Evolutionary conservation across 345 rosid genomes (phyloP), one percentile per base, ranked within the genome.

Genomic region (Boechera stricta): DNA sequence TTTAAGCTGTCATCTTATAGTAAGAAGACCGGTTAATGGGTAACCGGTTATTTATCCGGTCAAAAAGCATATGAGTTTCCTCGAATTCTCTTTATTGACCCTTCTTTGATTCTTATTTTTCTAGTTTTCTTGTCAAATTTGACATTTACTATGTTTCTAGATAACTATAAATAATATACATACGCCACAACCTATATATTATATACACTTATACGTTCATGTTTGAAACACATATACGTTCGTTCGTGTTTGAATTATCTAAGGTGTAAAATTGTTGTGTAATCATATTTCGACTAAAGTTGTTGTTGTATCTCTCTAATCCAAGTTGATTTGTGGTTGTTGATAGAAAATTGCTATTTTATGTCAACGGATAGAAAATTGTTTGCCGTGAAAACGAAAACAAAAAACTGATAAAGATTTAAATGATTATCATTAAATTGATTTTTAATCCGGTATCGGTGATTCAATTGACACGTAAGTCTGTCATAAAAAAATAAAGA

Each of bases 111-210:
- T 60, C 0, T 67, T 47, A 54, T 53, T 44, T 54, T 67, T 49
- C n/a, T 18, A 42, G 6, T 65, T 55, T 55, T 35, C 57, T 69
- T 18, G 64, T 78, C 77, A 78, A 77, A 65, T 13, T 77, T 78
- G 81, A 78, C 75, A 71, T 32, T 39, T 76, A 12, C 4, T 49
- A 33, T 35, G 26, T 75, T 75, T 68, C 79, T 67, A 76, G 69
- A 56, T 72, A 8, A 15, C 3, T 51, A 28, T 8, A 15, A n/a
- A 54, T 26, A 26, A 10, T 24, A 10, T 4, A 8, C 21, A 4
- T 18, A 18, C 11, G 54, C 5, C 31, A 8, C 1, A 21, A 8
- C 4, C 5, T 31, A 18, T 6, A 2, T 2, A 10, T n/a, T 57
- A 29, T 15, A 31, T 56, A 55, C 36, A 55, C 32, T 1, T 29